Evolutionary conservation across 2,329 filamentous ascomycete species (phyloP).

Genomic region (Trichophaea hybrida): DNA sequence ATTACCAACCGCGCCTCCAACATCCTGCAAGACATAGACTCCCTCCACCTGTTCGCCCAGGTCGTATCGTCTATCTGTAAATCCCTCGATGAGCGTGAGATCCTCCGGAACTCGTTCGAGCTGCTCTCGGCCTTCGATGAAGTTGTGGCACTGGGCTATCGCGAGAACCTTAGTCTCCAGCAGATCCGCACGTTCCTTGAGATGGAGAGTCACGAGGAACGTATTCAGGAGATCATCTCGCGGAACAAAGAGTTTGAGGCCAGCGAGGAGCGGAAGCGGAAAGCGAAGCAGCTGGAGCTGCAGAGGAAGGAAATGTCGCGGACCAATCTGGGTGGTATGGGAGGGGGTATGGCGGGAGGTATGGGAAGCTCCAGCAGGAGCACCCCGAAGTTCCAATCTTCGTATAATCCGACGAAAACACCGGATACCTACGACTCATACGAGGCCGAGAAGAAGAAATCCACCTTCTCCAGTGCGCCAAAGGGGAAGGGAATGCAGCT

Average conservation of each 20-base stretch:
- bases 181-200: conserved; percentile 99
- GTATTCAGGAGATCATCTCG: conserved; percentile 95
- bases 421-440: conserved; percentile 84
- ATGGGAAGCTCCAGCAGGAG: conserved; percentile 11
- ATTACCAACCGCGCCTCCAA: conserved; percentile 99
- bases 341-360: conserved; percentile 6
- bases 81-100: conserved; percentile 88
- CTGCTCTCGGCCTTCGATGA: conserved; percentile 94
- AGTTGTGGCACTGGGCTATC: conserved; percentile 84
- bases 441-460: conserved; percentile 94
- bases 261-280: conserved; percentile 93
- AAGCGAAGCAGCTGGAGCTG: conserved; percentile 97
- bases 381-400: conserved; percentile 32
- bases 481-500: conserved; percentile 98
- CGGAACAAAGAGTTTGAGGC: conserved; percentile 98
- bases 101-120: conserved; percentile 87
- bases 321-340: conserved; percentile 56
- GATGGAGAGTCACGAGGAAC: conserved; percentile 98
- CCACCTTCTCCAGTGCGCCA: conserved; percentile 58
- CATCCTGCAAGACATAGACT: conserved; percentile 97
- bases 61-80: conserved; percentile 95
- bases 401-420: conserved; percentile 63
- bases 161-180: conserved; percentile 87
- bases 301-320: conserved; percentile 94
- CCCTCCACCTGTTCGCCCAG: conserved; percentile 91